Conservation (phyloP, 2,329 filamentous ascomycete species). For the Calonectria leucothoes region DNA sequence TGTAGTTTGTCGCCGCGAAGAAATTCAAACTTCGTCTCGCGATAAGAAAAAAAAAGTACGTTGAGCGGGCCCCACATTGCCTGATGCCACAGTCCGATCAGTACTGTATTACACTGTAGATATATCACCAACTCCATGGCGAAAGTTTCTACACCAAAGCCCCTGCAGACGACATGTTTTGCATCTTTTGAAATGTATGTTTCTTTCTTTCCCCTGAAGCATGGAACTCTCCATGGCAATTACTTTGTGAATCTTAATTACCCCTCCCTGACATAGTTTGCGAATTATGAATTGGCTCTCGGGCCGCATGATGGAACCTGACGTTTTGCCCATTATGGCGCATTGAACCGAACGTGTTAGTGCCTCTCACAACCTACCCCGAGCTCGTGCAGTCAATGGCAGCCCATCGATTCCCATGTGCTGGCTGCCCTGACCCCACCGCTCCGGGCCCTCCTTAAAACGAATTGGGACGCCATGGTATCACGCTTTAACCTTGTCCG, state of each 20-base stretch:
- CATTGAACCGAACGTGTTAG: neutral
- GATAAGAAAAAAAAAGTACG: conserved; percentile 37
- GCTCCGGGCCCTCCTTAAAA: neutral
- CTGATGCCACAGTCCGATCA: conserved; percentile 17
- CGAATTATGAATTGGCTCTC: neutral
- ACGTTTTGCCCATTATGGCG: neutral
- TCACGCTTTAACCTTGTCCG: neutral
- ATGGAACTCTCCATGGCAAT: neutral
- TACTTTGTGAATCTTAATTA: neutral
- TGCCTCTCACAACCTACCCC: neutral
- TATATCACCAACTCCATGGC: neutral
- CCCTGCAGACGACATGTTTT: neutral
- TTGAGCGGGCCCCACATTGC: conserved; percentile 18
- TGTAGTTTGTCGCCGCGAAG: conserved; percentile 1
- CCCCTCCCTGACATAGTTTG: neutral
- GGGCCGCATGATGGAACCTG: neutral
- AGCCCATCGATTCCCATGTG: neutral
- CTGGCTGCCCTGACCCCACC: neutral
- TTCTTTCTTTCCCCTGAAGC: neutral
- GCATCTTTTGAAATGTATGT: neutral
- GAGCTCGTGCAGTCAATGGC: neutral
- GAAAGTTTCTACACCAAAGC: neutral
- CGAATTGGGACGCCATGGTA: neutral
- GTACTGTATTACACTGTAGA: neutral
- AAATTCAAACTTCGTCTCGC: conserved; percentile 15